Evolutionary conservation across 352 stramenopile genomes (phyloP), one percentile per base, ranked within the genome.

Genomic region (Globisporangium emineosum): DNA sequence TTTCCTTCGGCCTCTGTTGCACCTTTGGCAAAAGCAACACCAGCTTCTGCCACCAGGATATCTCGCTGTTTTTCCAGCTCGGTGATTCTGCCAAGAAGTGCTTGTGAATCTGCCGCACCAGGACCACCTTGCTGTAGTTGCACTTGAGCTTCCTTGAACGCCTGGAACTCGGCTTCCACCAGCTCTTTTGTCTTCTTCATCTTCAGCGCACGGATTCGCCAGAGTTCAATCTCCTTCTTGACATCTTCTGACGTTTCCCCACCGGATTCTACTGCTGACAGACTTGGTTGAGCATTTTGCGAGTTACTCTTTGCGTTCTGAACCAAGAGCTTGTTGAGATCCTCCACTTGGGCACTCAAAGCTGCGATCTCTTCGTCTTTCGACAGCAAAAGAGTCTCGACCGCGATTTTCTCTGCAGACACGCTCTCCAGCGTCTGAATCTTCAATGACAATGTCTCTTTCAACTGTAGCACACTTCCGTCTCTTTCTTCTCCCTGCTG

Each of bases 121-220:
- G 27, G 5, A 37, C 21, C 37, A 2, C 19, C 35, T 21, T 27
- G 29, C 27, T 64, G 43, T 5, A 15, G 30, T 29, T 47, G 57
- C 43, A 33, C 3, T 47, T 47, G 57, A 10, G 52, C 15, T 30
- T 56, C 57, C n/a, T 65, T 65, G 25, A 65, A 58, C 17, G 42
- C 37, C 12, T 50, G 19, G 15, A 73, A 23, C 52, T 75, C 70
- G 2, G 50, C 37, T 40, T 77, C 70, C 3, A 66, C 35, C 17
- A 68, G 21, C 25, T 77, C 70, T 50, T 77, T 77, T 2, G 70
- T 27, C 49, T 77, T 77, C 35, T 77, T 77, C 70, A 77, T 77
- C 49, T 77, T 77, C 25, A 77, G 23, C n/a, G 70, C 70, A 17
- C 70, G 70, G 23, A 74, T 68, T 32, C 68, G 66, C 70, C 70